Base-by-base conservation (phyloP, 2,329 filamentous ascomycete genomes). In the Trichoderma simmonsii region DNA sequence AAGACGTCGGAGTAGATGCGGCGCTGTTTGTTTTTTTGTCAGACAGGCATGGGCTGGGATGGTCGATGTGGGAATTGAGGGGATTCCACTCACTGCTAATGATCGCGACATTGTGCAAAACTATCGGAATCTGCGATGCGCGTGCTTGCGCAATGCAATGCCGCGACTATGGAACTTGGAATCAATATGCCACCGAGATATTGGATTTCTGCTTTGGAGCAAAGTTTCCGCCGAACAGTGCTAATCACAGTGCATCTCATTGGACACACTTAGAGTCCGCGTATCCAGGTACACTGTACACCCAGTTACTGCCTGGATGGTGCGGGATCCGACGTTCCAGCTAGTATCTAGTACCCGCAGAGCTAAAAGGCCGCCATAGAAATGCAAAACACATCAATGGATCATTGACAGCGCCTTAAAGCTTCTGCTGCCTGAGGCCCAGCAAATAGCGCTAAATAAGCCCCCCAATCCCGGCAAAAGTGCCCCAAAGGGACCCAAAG, bases 1-100 rank as follows among this genome's bases (percentile, higher is more conserved):
- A 83, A 80, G 74, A 78, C 80, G 71, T 82, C 81, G 64, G 78
- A 75, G 76, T 82, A 83, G 61, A 82, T 78, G 72, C 79, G 80
- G 74, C 79, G 78, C 82, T 83, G 65, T 3, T 54, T 54, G 2
- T 54, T 26, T 7, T 24, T 36, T 51, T 24, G 36, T 24, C 39
- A 30, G 9, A 24, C 36, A 51, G 18, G 24, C 26, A 32, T 60
- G 9, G 32, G 21, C 21, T 21, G 21, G 21, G 21, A 54, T 24
- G 48, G 48, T 12, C 11, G n/a, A 12, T 21, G 5, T 51, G n/a
- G 21, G 11, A 54, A 14, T 54, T 24, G 48, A 14, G 3, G 28
- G 4, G 4, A 51, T 26, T 68, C 18, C 3, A 54, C 75, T 71
- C 75, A 81, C 80, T 59, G 80, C 80, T 75, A 78, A 70, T 72